Evolutionary conservation across 2,329 filamentous ascomycete species (phyloP).

Genomic region (Phyllosticta citriasiana): DNA sequence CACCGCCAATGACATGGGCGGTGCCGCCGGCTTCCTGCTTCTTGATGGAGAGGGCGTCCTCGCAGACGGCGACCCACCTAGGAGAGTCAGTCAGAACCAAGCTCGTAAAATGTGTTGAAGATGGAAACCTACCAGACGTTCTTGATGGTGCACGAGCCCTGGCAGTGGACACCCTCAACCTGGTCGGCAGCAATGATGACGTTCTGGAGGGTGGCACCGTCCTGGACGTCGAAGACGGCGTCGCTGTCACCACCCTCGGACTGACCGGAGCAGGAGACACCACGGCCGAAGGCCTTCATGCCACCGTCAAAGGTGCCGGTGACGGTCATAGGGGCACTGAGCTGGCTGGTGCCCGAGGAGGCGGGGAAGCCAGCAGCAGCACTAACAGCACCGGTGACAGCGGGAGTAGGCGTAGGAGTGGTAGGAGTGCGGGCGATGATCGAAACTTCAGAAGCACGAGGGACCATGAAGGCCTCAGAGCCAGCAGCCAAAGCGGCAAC

Average conservation of each 20-base stretch:
- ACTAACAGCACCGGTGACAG: neutral
- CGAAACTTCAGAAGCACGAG: neutral
- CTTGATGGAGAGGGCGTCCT: slow-evolving; percentile 28
- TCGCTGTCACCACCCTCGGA: slow-evolving; percentile 10
- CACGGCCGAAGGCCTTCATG: slow-evolving; percentile 11
- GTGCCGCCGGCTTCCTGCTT: slow-evolving; percentile 12
- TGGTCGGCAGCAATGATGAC: slow-evolving; percentile 40
- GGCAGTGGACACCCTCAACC: slow-evolving; percentile 42
- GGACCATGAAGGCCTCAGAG: slow-evolving; percentile 9
- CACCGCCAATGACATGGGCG: slow-evolving; percentile 21
- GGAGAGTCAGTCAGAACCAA: too few species aligned
- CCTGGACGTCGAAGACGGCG: slow-evolving; percentile 10
- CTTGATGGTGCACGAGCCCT: slow-evolving; percentile 35
- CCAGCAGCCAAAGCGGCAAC: slow-evolving; percentile 1
- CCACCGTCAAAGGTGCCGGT: slow-evolving; percentile 10
- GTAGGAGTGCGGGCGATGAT: neutral
- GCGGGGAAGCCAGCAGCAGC: slow-evolving; percentile 7
- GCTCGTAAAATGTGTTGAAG: too few species aligned
- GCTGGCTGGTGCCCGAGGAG: slow-evolving; percentile 10
- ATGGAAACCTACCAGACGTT: slow-evolving; percentile 17
- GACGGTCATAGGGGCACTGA: slow-evolving; percentile 8
- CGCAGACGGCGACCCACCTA: slow-evolving; percentile 23
- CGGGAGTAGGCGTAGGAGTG: slow-evolving; percentile 1
- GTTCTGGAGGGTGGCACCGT: slow-evolving; percentile 34
- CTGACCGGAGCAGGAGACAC: slow-evolving; percentile 9